These are phyloP conservation scores for Scutellaria minor DNA, from an alignment of 257 asterid genomes.

Conservation along the genomic window DNA sequence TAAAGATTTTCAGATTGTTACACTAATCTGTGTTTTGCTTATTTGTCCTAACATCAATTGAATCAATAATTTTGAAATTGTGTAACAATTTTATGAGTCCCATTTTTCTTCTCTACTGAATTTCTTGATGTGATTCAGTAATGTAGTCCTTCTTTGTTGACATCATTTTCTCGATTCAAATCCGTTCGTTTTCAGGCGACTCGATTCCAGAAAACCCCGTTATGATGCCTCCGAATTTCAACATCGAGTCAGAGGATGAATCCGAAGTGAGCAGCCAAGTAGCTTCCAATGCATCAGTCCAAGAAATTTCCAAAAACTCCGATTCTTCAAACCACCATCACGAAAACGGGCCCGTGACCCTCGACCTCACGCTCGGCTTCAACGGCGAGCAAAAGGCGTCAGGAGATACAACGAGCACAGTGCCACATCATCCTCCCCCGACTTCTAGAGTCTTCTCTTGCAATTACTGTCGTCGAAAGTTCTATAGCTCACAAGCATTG, in stretches of 20 bases:
- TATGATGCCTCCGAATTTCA: slow-evolving; percentile 59
- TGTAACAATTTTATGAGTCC: neutral
- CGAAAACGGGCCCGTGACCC: slow-evolving; percentile 48
- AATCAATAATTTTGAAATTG: neutral
- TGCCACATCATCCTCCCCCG: slow-evolving; percentile 48
- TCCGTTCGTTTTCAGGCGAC: slow-evolving; percentile 18
- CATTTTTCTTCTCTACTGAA: neutral
- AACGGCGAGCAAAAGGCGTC: slow-evolving; percentile 39
- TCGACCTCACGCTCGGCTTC: slow-evolving; percentile 78
- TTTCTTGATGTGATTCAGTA: too few species aligned
- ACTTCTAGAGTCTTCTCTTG: slow-evolving; percentile 76
- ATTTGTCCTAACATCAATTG: too few species aligned
- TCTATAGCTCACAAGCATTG: slow-evolving; percentile 92
- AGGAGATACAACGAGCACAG: slow-evolving; percentile 31
- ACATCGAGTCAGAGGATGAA: slow-evolving; percentile 77
- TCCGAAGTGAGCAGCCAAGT: slow-evolving; percentile 77
- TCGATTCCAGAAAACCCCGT: neutral
- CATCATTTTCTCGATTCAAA: too few species aligned
- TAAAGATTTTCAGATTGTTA: neutral
- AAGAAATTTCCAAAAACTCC: slow-evolving; percentile 46
- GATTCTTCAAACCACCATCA: slow-evolving; percentile 28
- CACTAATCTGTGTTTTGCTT: too few species aligned
- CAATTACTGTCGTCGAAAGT: slow-evolving; percentile 88
- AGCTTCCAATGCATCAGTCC: slow-evolving; percentile 60
- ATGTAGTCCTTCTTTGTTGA: too few species aligned